Evolutionary conservation across 2,329 filamentous ascomycete species (phyloP).

Genomic region (Teratosphaeria pseudoeucalypti): DNA sequence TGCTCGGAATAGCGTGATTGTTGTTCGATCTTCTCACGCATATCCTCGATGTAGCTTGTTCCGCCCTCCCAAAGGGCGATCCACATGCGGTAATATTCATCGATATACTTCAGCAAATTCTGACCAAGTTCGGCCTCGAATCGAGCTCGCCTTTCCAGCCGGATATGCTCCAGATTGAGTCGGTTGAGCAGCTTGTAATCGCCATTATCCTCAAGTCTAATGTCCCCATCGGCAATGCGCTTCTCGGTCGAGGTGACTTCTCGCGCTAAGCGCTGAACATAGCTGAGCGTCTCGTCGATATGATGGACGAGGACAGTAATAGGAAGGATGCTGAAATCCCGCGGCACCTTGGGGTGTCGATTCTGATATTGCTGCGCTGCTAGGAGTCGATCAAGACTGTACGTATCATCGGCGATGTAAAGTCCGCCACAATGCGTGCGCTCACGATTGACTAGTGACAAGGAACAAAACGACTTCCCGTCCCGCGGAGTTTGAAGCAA

Average conservation of each 20-base stretch:
- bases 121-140: slow-evolving; percentile 24
- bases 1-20: slow-evolving; percentile 24
- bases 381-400: slow-evolving; percentile 19
- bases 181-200: slow-evolving; percentile 26
- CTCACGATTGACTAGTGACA: slow-evolving; percentile 26
- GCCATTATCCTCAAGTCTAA: slow-evolving; percentile 23
- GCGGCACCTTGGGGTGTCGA: slow-evolving; percentile 23
- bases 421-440: slow-evolving; percentile 22
- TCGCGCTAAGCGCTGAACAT: slow-evolving; percentile 20
- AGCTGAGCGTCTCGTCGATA: slow-evolving; percentile 21
- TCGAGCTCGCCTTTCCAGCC: slow-evolving; percentile 21
- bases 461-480: slow-evolving; percentile 22
- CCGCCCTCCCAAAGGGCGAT: slow-evolving; percentile 21
- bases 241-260: slow-evolving; percentile 23
- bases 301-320: slow-evolving; percentile 22
- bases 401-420: slow-evolving; percentile 20
- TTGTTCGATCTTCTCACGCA: slow-evolving; percentile 26
- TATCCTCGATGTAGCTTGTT: slow-evolving; percentile 24
- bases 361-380: slow-evolving; percentile 20
- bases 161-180: slow-evolving; percentile 24
- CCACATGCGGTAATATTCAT: slow-evolving; percentile 23
- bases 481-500: slow-evolving; percentile 26
- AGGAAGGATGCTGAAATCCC: slow-evolving; percentile 25
- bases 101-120: slow-evolving; percentile 24
- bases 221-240: slow-evolving; percentile 23